These are phyloP conservation scores for Vigna reflexopilosa DNA, from an alignment of 306 rosid species.

Conservation along the genomic window DNA sequence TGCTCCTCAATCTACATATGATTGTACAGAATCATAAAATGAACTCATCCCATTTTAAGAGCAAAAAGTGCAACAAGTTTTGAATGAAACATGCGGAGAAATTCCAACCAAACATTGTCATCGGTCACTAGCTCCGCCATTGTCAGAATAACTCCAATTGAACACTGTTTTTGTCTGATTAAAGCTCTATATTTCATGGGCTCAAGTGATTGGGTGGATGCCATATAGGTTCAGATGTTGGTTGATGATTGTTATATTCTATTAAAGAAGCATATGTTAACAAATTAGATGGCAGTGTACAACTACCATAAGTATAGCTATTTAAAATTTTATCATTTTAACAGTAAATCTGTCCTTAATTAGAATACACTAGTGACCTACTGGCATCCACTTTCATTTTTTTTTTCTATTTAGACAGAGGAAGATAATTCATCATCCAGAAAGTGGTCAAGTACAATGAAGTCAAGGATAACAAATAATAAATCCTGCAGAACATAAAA, in stretches of 20 bases:
- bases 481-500: neutral
- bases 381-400: neutral
- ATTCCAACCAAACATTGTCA: constrained; percentile 10
- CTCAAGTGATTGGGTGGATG: neutral
- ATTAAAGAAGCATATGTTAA: neutral
- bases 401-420: neutral
- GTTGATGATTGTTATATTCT: neutral
- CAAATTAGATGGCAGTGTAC: neutral
- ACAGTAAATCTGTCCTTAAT: neutral
- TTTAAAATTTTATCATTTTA: neutral
- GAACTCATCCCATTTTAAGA: constrained; percentile 9
- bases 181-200: constrained; percentile 2
- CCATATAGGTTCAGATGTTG: neutral
- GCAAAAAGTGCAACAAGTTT: neutral
- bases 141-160: constrained; percentile 17
- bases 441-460: neutral
- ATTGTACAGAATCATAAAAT: constrained; percentile 1
- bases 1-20: constrained; percentile 7
- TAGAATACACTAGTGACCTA: neutral
- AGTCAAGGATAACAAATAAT: constrained; percentile 6
- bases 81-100: constrained; percentile 11
- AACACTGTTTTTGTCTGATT: constrained; percentile 1
- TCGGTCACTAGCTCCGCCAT: neutral
- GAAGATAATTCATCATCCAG: neutral
- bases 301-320: neutral